Evolutionary conservation across 1,284 basidiomycete species (phyloP).

Genomic region (Schizophyllum amplum): DNA sequence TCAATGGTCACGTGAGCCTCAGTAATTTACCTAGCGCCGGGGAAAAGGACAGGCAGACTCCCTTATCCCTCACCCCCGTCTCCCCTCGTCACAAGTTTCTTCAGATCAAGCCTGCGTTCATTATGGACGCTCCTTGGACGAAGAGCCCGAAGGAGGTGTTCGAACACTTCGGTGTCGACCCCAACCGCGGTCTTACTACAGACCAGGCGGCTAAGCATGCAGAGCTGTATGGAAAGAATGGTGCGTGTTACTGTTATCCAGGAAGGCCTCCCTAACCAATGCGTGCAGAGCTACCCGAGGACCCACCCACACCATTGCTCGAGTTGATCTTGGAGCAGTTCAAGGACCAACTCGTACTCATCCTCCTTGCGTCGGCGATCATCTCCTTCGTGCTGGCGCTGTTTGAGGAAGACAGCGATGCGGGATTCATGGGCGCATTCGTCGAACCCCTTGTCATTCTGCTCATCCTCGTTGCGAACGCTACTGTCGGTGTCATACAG

Average conservation of each 20-base stretch:
- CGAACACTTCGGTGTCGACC: conserved; percentile 56
- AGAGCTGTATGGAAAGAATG: conserved; percentile 79
- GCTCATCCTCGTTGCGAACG: conserved; percentile 89
- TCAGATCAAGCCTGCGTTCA: not conserved
- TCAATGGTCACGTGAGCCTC: not conserved
- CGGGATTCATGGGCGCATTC: conserved; percentile 72
- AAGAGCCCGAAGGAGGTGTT: conserved; percentile 54
- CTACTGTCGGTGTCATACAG: conserved; percentile 90
- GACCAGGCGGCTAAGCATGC: conserved; percentile 65
- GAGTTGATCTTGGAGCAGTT: conserved; percentile 95
- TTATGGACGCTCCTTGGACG: conserved; percentile 71
- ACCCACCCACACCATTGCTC: conserved; percentile 86
- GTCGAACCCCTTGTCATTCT: conserved; percentile 92
- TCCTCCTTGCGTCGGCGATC: conserved; percentile 85
- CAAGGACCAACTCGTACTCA: conserved; percentile 93
- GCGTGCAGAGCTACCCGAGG: conserved; percentile 75
- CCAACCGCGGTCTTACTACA: conserved; percentile 44
- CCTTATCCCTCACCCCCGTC: not conserved
- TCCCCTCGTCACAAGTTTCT: not conserved
- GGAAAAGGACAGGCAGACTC: not conserved
- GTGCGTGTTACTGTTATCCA: conserved; percentile 32
- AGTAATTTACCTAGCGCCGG: not conserved
- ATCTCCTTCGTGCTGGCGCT: conserved; percentile 87
- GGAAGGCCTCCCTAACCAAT: conserved; percentile 2
- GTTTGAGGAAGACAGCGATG: conserved; percentile 67